Evolutionary conservation across 164 flowering plant genomes (phyloP), one percentile per base, ranked within the genome.

Genomic region (Umbilicus rupestris): DNA sequence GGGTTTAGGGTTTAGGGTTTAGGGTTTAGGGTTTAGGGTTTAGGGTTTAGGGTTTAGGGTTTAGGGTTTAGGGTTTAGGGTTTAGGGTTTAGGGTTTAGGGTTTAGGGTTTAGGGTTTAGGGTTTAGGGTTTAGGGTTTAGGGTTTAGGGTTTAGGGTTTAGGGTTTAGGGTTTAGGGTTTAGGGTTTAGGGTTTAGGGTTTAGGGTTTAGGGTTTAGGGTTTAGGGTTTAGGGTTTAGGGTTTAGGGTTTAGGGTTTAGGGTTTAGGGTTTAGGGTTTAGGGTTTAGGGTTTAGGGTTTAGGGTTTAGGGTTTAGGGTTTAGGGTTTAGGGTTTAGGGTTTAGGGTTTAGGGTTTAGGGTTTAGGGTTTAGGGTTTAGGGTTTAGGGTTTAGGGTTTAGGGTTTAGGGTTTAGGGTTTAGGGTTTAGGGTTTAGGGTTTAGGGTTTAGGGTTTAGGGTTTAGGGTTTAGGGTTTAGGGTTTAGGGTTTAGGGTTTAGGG

Each of bases 331-430:
- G 69, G 60, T 15, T 49, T 50, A 11, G 39, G 69, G 69, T 14
- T 66, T 66, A 7, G 12, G 62, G 62, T 29, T 66, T 50, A 28
- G 39, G 69, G 69, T 14, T 66, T 50, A 28, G 22, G 69, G 69
- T 29, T 66, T 49, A 2, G 39, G 69, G 62, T 49, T 66, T 44
- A 29, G 52, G 58, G 69, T 66, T 66, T 66, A 42, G 64, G 73
- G 73, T 44, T 64, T 64, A 64, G 67, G 72, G 68, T 45, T 71
- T 45, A 63, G 66, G 73, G 65, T 66, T 71, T 45, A 63, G 70
- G 73, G 69, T 60, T 71, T 66, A 63, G 66, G 66, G 60, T 66
- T 66, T 46, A 63, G 63, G 67, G 73, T 62, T 67, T 39, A 42
- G 66, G 58, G 39, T 66, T 66, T 49, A 50, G 69, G 62, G 42